Percentiles rank a stretch among this genome's conserved stretches.
Evolutionary conservation across 495 filamentous ascomycete genomes (phyloP).

Genomic region (Bacidia gigantensis): DNA sequence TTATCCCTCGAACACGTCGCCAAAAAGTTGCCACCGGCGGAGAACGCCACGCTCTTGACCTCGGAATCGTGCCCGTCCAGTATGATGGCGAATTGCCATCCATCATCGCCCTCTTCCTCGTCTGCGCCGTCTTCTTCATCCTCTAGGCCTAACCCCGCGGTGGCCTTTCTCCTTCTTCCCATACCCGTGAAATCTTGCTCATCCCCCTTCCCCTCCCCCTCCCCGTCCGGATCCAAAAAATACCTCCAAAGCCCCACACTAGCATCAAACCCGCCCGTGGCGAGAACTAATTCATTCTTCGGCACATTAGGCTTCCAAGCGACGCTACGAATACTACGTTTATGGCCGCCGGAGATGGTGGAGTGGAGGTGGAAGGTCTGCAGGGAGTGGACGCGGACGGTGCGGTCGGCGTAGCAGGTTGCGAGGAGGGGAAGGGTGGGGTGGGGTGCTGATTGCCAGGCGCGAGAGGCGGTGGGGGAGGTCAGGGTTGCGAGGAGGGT

Average conservation of each 20-base stretch:
- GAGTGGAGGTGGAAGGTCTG: conserved; percentile 49
- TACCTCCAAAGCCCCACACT: conserved; percentile 80
- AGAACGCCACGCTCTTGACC: conserved; percentile 77
- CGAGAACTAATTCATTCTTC: conserved; percentile 55
- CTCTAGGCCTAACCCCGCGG: neutral
- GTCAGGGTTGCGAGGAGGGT: conserved; percentile 35
- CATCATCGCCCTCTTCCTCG: conserved; percentile 48
- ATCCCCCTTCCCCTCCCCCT: conserved; percentile 20
- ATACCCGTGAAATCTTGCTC: conserved; percentile 5
- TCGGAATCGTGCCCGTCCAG: conserved; percentile 91
- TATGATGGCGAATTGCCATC: conserved; percentile 77
- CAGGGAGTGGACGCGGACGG: conserved; percentile 78
- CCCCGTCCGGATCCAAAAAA: conserved; percentile 30
- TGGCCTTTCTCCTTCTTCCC: too few relatives aligned
- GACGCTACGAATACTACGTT: conserved; percentile 63
- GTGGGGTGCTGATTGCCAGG: conserved; percentile 77
- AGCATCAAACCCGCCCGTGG: conserved; percentile 81
- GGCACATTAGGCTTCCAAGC: conserved; percentile 64
- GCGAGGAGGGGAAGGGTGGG: conserved; percentile 78
- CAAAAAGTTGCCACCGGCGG: conserved; percentile 61
- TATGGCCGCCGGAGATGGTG: conserved; percentile 74
- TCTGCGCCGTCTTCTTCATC: conserved; percentile 8
- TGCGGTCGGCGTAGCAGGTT: conserved; percentile 73
- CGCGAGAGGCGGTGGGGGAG: conserved; percentile 58
- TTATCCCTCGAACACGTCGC: conserved; percentile 89